Base-by-base conservation (phyloP, 2,329 filamentous ascomycete species). In the Mycosphaerella arachidis region DNA sequence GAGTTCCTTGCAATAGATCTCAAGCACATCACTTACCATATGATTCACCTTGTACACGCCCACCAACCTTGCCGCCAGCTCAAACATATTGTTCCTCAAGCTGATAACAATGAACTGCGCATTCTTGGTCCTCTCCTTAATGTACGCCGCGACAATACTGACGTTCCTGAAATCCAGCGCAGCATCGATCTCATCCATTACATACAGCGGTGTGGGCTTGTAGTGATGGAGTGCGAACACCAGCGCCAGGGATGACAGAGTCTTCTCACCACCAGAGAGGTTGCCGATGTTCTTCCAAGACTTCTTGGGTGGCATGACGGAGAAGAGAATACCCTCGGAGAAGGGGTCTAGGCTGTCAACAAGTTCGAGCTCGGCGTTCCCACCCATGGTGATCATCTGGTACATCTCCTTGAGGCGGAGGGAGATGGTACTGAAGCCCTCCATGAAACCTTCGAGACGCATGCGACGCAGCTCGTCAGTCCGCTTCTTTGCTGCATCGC, bases 331-430 rank as follows among this genome's bases (percentile, higher is more conserved):
- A 29, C 94, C 94, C 76, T 99, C 94, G 6, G 90, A 92, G 80
- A 99, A 99, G 0, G 94, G 94, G 74, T 99, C 95, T 2, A 99
- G 81, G 18, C 89, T 93, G 78, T 99, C 94, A 45, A 99, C 94
- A 27, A 99, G 86, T 75, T 99, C 95, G 12, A 99, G 84, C 78
- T 99, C 94, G 0, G 94, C 94, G 70, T 99, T 99, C 58, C 94
- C 94, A 63, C 94, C 94, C 92, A 99, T 97, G 24, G 94, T 99
- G 74, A 99, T 99, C 92, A 99, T 97, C 74, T 99, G 94, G 78
- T 99, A 99, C 94, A 99, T 99, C 73, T 99, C 94, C 80, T 99
- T 99, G 50, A 99, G 82, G 0, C 93, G 89, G 27, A 97, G 82
- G 1, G 93, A 97, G 75, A 99, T 99, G 63, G 86, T 89, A 70